phyloP scores from a whole-genome alignment of 2,329 filamentous ascomycete genomes.

The Ambrosiella beaveri region DNA sequence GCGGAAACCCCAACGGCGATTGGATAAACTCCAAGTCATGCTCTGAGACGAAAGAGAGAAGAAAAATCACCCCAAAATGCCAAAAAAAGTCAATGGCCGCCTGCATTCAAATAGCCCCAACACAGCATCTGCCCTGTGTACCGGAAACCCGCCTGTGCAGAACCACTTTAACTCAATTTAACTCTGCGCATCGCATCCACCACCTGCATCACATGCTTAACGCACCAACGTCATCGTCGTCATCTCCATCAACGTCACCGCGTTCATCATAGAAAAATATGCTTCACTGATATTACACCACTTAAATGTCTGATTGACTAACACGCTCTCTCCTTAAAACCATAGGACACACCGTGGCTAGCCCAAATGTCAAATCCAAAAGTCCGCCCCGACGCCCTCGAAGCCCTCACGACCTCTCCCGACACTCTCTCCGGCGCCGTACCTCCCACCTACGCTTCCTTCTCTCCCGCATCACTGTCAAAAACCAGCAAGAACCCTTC shows the following conservation, averaged over 20 bases:
- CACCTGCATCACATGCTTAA: not conserved
- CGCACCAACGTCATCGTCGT: not conserved
- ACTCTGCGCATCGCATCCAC: not conserved
- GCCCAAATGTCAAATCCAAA: conserved; percentile 14
- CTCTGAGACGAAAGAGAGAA: not conserved
- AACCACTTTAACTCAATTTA: not conserved
- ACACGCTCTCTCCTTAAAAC: not conserved
- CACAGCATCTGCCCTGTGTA: not conserved
- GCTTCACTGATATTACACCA: too few species aligned
- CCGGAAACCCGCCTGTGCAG: not conserved
- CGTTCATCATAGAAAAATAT: not conserved
- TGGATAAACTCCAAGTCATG: not conserved
- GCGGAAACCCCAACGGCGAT: too few species aligned
- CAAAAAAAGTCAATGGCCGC: not conserved
- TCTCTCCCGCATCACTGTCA: conserved; percentile 68
- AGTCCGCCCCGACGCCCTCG: conserved; percentile 10
- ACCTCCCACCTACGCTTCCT: conserved; percentile 67
- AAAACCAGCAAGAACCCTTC: conserved; percentile 33
- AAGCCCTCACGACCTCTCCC: conserved; percentile 6
- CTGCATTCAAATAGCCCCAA: not conserved
- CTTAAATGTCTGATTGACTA: not conserved
- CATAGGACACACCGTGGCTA: conserved; percentile 14
- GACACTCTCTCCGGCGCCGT: conserved; percentile 21
- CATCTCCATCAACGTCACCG: not conserved
- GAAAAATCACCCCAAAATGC: not conserved